Evolutionary conservation across 352 stramenopile species (phyloP).

Genomic region (Globisporangium splendens): DNA sequence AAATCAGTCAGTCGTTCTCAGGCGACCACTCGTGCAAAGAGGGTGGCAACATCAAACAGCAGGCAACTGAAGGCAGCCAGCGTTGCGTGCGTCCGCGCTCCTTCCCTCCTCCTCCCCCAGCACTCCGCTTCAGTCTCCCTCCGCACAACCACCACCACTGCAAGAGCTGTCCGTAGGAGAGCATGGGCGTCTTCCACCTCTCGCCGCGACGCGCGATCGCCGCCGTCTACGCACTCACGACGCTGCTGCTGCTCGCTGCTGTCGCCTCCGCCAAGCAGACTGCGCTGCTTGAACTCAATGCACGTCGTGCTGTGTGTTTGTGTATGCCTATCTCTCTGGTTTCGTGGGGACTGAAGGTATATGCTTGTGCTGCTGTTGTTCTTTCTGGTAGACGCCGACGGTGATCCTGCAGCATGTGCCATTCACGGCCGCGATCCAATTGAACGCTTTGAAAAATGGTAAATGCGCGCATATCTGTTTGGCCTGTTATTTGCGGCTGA

Average conservation of each 20-base stretch:
- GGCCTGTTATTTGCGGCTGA: too few relatives aligned
- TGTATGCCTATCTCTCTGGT: too few relatives aligned
- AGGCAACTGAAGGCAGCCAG: too few relatives aligned
- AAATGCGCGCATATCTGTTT: not conserved
- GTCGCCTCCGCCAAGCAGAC: conserved; percentile 6
- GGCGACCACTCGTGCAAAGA: not conserved
- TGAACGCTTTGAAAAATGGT: conserved; percentile 78
- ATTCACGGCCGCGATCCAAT: conserved; percentile 61
- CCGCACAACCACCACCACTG: too few relatives aligned
- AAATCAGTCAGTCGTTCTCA: conserved; percentile 3
- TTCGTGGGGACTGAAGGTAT: too few relatives aligned
- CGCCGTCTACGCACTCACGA: not conserved
- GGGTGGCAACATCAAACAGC: too few relatives aligned
- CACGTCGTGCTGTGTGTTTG: conserved; percentile 5
- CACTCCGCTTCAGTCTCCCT: not conserved
- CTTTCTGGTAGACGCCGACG: conserved; percentile 36
- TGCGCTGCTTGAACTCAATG: conserved; percentile 4
- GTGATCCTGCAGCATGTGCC: conserved; percentile 72
- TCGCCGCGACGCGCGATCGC: not conserved
- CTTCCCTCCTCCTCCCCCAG: not conserved
- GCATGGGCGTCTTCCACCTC: not conserved
- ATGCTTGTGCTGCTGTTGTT: not conserved
- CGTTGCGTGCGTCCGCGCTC: not conserved
- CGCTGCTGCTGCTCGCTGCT: not conserved
- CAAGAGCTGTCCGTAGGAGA: not conserved